phyloP scores from a whole-genome alignment of 208 protist genomes.

The Tritrichomonas musculus region DNA sequence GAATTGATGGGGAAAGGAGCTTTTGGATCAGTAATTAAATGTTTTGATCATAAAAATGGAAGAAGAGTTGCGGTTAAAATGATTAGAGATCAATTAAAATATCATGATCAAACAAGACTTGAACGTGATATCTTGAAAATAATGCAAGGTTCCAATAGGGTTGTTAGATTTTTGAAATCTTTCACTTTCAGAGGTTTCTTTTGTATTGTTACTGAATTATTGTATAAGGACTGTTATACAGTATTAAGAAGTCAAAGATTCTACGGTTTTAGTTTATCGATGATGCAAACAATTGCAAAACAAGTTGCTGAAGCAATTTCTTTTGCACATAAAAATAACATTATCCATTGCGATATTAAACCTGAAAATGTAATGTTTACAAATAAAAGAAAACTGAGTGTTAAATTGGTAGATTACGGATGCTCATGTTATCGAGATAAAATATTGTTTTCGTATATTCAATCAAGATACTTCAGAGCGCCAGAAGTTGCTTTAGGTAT shows the following conservation, averaged over 20 bases:
- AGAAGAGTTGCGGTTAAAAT: conserved; percentile 63
- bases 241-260: background rate
- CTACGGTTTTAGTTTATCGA: background rate
- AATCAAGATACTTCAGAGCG: conserved; percentile 52
- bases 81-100: background rate
- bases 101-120: background rate
- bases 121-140: background rate
- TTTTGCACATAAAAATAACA: background rate
- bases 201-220: background rate
- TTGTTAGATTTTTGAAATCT: background rate
- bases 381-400: background rate
- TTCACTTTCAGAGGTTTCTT: background rate
- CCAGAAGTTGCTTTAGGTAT: conserved; percentile 54
- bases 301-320: background rate
- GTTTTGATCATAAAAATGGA: conserved; percentile 64
- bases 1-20: conserved; percentile 66
- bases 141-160: background rate
- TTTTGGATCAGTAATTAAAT: conserved; percentile 76
- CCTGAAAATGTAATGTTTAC: conserved; percentile 58
- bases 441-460: conserved; percentile 53
- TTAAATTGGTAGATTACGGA: conserved; percentile 56
- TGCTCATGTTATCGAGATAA: conserved; percentile 41
- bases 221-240: background rate
- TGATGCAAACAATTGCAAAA: background rate
- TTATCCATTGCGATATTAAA: conserved; percentile 57